Evolutionary conservation across 257 asterid species (phyloP), one percentile per base, ranked within the genome.

Genomic region (Nicotiana tabacum): DNA sequence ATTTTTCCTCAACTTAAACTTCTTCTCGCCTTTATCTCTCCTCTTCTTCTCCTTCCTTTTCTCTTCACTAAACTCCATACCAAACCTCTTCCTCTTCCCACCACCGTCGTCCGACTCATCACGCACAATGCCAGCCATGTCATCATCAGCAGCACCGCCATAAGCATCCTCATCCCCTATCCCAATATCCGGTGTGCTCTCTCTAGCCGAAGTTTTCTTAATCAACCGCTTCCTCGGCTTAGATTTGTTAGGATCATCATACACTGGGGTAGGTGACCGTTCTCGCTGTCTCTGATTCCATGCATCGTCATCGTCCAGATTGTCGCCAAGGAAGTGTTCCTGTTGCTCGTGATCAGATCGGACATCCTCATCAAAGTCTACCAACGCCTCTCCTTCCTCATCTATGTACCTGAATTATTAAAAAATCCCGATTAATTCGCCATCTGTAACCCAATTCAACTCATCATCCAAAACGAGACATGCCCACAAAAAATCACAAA

Each of bases 361-460:
- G 68, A 91, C 69, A 81, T 89, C 97, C 82, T 91, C 97, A 61
- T 92, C 95, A 27, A 90, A 96, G 70, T 94, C 93, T 94, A 96
- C 90, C 93, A 96, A 86, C 3, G 97, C 97, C 91, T 94, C 99
- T 29, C 99, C 98, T 30, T 96, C 98, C 83, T 96, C 99, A 85
- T 94, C 98, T 17, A 90, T 85, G 83, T 92, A 91, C 77, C 98
- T 93, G 90, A 81, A 88, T 83, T 78, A 21, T 8, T 32, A 77
- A 72, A 70, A 74, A 55, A 55, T 10, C 58, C 80, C 77, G 17
- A 53, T 58, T 29, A 78, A 83, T 21, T n/a, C 70, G 7, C 74
- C 53, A 48, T 74, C 62, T 15, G 55, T 32, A 77, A 74, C 80
- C 84, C 83, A 67, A 80, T 60, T 83, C 83, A 58, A 70, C 58